Conservation (phyloP, 345 rosid species). For the Iberis pinnata region DNA sequence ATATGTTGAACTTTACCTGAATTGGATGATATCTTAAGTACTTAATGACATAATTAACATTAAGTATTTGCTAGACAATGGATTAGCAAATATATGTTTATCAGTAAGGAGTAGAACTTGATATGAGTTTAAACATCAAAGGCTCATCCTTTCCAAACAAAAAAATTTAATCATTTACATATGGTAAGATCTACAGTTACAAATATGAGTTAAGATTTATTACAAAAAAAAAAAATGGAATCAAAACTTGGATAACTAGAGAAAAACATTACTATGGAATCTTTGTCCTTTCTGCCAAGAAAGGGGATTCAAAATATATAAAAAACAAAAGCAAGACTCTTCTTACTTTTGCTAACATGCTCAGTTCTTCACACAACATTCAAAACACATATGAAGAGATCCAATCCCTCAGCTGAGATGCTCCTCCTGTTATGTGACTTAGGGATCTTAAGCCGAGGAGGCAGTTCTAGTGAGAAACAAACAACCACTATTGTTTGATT, state of each 20-base stretch:
- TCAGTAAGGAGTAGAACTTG: no score
- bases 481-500: constrained; percentile 72
- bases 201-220: constrained; percentile 13
- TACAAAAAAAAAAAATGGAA: constrained; percentile 24
- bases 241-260: constrained; percentile 25
- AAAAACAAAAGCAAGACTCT: constrained; percentile 19
- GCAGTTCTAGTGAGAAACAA: constrained; percentile 67
- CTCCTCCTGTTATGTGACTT: constrained; percentile 74
- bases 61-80: no score
- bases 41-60: no score
- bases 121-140: no score
- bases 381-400: constrained; percentile 76
- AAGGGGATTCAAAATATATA: constrained; percentile 2
- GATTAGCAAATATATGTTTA: no score
- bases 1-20: no score
- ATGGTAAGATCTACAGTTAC: constrained; percentile 24
- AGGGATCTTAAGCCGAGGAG: constrained; percentile 71
- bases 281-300: constrained; percentile 4
- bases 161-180: constrained; percentile 4
- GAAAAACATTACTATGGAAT: constrained; percentile 7
- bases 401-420: constrained; percentile 83
- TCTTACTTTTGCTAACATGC: constrained; percentile 1
- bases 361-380: constrained; percentile 30
- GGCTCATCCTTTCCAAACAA: constrained; percentile 7
- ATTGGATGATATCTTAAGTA: no score